Conservation (phyloP, 2,329 filamentous ascomycete genomes). For the Xylariaceae sp. region DNA sequence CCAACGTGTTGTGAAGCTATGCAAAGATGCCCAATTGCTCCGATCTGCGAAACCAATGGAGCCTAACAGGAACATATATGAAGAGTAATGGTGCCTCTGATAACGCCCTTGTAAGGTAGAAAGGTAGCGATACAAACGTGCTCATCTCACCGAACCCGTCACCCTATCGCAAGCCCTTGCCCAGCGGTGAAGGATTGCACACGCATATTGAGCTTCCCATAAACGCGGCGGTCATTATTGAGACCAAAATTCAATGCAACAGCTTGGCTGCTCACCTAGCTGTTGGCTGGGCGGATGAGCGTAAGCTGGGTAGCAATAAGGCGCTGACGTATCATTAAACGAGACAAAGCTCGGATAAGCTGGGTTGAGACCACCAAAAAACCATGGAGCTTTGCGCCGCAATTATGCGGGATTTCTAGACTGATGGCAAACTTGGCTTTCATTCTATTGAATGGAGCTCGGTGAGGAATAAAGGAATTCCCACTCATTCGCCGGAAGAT, state of each 20-base stretch:
- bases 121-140: slow-evolving; percentile 6
- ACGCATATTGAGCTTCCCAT: slow-evolving; percentile 9
- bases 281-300: slow-evolving; percentile 8
- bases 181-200: slow-evolving; percentile 14
- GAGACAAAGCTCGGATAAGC: slow-evolving; percentile 1
- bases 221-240: neutral
- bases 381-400: slow-evolving; percentile 5
- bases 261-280: slow-evolving; percentile 7
- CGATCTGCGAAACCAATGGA: neutral
- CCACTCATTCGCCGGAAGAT: too few species aligned
- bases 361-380: neutral
- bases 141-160: slow-evolving; percentile 13
- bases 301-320: slow-evolving; percentile 17
- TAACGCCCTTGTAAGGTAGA: slow-evolving; percentile 14
- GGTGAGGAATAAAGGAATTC: too few species aligned
- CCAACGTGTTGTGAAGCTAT: slow-evolving; percentile 9
- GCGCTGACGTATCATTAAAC: slow-evolving; percentile 8
- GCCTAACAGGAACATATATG: slow-evolving; percentile 25
- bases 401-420: slow-evolving; percentile 8
- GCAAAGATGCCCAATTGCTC: slow-evolving; percentile 21
- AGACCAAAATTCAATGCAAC: slow-evolving; percentile 7
- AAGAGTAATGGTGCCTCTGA: slow-evolving; percentile 8
- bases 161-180: neutral
- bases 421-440: too few species aligned
- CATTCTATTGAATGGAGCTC: too few species aligned